Conservation (phyloP, 129 eudicot species). For the Saussurea involucrata region DNA sequence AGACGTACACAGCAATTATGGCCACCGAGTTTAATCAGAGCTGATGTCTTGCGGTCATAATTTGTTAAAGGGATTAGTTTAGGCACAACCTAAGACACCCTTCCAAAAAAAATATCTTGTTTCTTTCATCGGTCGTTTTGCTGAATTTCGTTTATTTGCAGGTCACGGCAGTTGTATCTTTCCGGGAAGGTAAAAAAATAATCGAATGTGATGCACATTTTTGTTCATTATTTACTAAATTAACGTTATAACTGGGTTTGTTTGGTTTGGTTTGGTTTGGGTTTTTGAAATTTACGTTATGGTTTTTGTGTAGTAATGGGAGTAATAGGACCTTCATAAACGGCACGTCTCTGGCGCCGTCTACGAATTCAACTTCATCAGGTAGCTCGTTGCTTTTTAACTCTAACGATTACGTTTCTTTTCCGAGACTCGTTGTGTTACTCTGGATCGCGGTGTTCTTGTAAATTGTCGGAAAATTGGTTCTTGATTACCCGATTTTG, state of each 20-base stretch:
- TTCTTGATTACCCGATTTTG: conserved; percentile 47
- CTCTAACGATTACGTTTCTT: conserved; percentile 7
- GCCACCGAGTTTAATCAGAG: too few relatives aligned
- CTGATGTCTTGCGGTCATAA: too few relatives aligned
- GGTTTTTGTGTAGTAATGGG: conserved; percentile 47
- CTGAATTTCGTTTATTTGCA: conserved; percentile 27
- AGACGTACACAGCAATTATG: too few relatives aligned
- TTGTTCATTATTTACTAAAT: background rate
- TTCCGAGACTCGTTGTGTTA: conserved; percentile 17
- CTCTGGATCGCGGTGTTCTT: conserved; percentile 33
- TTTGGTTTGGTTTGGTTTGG: background rate
- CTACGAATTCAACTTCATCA: conserved; percentile 56
- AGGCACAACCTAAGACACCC: too few relatives aligned
- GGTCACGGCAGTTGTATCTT: conserved; percentile 75
- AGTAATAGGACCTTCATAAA: conserved; percentile 51
- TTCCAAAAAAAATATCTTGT: too few relatives aligned
- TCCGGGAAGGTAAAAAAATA: conserved; percentile 47
- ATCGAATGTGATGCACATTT: background rate
- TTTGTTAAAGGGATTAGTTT: too few relatives aligned
- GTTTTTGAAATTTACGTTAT: background rate
- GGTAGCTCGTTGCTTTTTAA: conserved; percentile 28
- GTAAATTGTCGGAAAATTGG: conserved; percentile 31
- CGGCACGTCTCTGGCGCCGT: conserved; percentile 64
- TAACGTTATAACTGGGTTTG: background rate
- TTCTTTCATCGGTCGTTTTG: background rate